Percentiles rank a stretch among this genome's conserved stretches.
Conservation (phyloP, 176 grass and related monocot species). For the Aegilops bicornis region DNA sequence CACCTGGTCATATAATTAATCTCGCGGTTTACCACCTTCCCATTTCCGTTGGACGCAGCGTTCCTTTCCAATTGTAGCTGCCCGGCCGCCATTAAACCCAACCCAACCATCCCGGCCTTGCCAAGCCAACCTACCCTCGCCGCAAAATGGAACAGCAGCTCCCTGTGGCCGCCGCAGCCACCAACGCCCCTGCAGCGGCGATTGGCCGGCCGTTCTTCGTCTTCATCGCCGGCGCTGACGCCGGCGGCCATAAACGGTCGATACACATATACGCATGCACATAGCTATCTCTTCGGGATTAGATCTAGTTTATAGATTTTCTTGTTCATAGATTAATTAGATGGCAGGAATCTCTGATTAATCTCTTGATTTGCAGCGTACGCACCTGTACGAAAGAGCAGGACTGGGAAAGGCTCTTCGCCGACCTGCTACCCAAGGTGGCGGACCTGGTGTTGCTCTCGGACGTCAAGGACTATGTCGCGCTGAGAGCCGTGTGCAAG, state of each 20-base stretch:
- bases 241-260: neutral
- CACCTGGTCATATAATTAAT: too few relatives aligned
- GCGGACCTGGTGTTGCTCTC: neutral
- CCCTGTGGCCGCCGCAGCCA: neutral
- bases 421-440: neutral
- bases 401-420: neutral
- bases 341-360: neutral
- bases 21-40: too few relatives aligned
- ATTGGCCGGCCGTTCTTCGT: neutral
- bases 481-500: neutral
- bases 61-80: neutral
- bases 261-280: neutral
- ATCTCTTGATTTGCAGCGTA: neutral
- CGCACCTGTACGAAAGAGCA: neutral
- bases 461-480: neutral
- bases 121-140: neutral
- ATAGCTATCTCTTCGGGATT: neutral
- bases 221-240: neutral
- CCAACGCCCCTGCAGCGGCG: neutral
- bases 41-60: neutral
- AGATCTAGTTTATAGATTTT: neutral
- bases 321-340: too few relatives aligned
- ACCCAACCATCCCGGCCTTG: neutral
- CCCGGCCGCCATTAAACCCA: neutral
- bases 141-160: neutral